Base-by-base conservation (phyloP, 2,329 filamentous ascomycete species). In the Fusarium coicis region DNA sequence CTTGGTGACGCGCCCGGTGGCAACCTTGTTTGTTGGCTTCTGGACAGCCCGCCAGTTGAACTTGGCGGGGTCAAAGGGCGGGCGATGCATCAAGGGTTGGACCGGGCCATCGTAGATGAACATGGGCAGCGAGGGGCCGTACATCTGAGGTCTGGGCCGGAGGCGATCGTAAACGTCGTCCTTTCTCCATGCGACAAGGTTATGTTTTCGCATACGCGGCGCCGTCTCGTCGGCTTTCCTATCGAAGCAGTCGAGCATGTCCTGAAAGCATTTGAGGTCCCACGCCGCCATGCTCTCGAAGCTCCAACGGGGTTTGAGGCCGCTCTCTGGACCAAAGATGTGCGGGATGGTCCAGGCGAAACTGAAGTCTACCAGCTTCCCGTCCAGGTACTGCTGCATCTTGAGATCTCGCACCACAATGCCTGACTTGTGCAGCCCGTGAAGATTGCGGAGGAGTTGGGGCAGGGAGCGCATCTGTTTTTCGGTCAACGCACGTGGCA, bases 301-400 rank as follows among this genome's bases (percentile, higher is more conserved):
- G 7, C 8, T 37, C 70, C 70, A 73, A 0, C 1, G 14, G 7
- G 70, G 69, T 15, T 36, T 46, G 21, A 73, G 1, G 6, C 42
- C 70, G 16, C 42, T 34, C 15, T 57, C 60, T n/a, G 65, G 70
- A 14, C n/a, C 55, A 0, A 43, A 32, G 7, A 55, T 46, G 2
- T 73, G 70, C 1, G 70, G 70, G 26, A 73, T 53, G 4, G 70
- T 73, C 70, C 70, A 73, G 10, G 70, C 60, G n/a, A 58, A 52
- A 4, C 60, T 66, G 7, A 73, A 59, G 39, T 73, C 70, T 8
- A 1, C 56, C 1, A 73, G 37, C 12, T 53, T 5, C 3, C 70
- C 70, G 9, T 63, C 34, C 1, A 34, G 37, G 26, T 73, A 73
- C n/a, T 73, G 70, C 26, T 55, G 46, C 2, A 2, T 2, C 16